Conservation (phyloP, 2,329 filamentous ascomycete genomes). For the Gyromitra esculenta region DNA sequence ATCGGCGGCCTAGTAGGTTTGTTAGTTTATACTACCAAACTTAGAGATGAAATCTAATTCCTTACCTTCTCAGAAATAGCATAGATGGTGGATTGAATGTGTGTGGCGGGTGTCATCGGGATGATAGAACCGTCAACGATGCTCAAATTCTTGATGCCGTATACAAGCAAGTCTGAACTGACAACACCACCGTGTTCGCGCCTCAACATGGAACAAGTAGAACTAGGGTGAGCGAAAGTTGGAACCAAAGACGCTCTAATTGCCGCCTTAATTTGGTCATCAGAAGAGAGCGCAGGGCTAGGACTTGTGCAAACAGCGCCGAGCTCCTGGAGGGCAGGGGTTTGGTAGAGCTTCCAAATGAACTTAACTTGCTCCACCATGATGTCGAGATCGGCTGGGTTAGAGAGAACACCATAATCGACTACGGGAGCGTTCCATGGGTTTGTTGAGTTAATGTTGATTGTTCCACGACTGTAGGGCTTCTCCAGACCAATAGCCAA, state of each 20-base stretch:
- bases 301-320: constrained; percentile 71
- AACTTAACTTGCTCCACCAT: constrained; percentile 69
- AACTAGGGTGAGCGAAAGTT: constrained; percentile 63
- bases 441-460: constrained; percentile 68
- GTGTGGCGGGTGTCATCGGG: constrained; percentile 59
- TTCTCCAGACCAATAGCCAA: constrained; percentile 64
- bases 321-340: constrained; percentile 66
- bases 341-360: constrained; percentile 71
- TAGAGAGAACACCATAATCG: constrained; percentile 67
- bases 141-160: constrained; percentile 62
- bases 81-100: constrained; percentile 59
- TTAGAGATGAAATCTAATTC: background rate
- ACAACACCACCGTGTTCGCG: constrained; percentile 62
- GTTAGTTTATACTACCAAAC: background rate
- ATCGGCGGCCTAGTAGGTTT: constrained; percentile 8
- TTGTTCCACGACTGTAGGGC: constrained; percentile 69
- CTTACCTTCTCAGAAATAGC: constrained; percentile 59
- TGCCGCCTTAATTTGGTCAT: constrained; percentile 64
- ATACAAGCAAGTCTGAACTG: constrained; percentile 62
- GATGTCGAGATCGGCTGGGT: constrained; percentile 69
- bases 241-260: constrained; percentile 60
- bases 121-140: constrained; percentile 63
- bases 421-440: constrained; percentile 66
- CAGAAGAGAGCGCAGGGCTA: constrained; percentile 65
- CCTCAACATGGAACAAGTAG: constrained; percentile 62